These are phyloP conservation scores for Neophaeococcomyces aloes DNA, from an alignment of 2,329 filamentous ascomycete genomes.

Conservation along the genomic window DNA sequence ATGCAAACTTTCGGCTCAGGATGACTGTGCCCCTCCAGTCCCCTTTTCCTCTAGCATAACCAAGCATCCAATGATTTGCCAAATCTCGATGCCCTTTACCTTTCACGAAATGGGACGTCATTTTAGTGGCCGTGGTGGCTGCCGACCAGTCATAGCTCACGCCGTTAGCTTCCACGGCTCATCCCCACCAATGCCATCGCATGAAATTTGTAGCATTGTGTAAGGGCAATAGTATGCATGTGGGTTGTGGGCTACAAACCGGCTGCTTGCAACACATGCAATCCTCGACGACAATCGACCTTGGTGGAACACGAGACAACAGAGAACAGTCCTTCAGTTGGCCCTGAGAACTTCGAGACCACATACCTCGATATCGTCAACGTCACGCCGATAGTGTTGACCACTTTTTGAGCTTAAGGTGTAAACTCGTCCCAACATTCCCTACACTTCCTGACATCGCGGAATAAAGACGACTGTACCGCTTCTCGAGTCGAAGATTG, in stretches of 20 bases:
- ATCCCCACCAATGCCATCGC: constrained; percentile 7
- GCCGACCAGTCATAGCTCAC: constrained; percentile 2
- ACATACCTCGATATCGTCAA: not conserved
- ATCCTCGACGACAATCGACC: not conserved
- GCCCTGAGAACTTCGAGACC: not conserved
- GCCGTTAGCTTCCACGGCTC: not conserved
- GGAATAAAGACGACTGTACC: not conserved
- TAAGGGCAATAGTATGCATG: constrained; percentile 1
- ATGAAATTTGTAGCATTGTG: constrained; percentile 4
- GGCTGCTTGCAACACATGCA: not conserved
- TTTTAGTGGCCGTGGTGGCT: not conserved
- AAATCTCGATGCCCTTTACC: not conserved
- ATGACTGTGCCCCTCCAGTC: not conserved
- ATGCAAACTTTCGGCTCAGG: too few relatives aligned
- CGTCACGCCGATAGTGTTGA: not conserved
- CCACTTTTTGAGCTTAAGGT: not conserved
- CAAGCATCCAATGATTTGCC: constrained; percentile 2
- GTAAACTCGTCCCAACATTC: constrained; percentile 3
- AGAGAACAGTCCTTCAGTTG: not conserved
- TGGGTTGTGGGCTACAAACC: not conserved
- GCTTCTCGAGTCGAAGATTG: not conserved
- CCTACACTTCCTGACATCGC: not conserved
- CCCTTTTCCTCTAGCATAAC: not conserved
- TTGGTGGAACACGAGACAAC: too few relatives aligned
- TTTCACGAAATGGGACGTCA: not conserved